Conservation (phyloP, 192 early-diverging fungal species). For the Backusella sp. region DNA sequence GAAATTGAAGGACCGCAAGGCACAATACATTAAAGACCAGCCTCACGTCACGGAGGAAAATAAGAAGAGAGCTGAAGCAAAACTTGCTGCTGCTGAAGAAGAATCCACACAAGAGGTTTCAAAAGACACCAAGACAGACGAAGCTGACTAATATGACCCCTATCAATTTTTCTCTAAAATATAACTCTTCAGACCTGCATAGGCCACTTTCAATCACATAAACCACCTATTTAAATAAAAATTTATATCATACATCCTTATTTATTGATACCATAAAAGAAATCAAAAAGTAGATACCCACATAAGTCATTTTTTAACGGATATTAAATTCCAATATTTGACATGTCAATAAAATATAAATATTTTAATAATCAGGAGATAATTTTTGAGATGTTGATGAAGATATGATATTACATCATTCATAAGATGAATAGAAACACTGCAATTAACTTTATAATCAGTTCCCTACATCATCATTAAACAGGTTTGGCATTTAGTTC, state of each 20-base stretch:
- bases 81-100: constrained; percentile 60
- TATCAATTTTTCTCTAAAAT: not conserved
- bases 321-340: too few relatives aligned
- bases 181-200: not conserved
- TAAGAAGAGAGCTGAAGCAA: constrained; percentile 83
- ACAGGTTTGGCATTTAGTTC: too few relatives aligned
- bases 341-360: too few relatives aligned
- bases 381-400: too few relatives aligned
- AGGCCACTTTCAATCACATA: not conserved
- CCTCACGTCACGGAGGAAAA: constrained; percentile 77
- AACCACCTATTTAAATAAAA: not conserved
- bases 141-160: not conserved
- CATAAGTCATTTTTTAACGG: too few relatives aligned
- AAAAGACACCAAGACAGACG: not conserved
- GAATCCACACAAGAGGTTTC: not conserved
- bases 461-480: too few relatives aligned
- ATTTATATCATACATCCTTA: too few relatives aligned
- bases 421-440: too few relatives aligned
- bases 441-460: too few relatives aligned
- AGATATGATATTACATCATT: too few relatives aligned
- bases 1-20: constrained; percentile 66
- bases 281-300: too few relatives aligned
- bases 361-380: too few relatives aligned
- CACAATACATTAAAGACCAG: constrained; percentile 74
- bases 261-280: not conserved